These are phyloP conservation scores for Grigorovia humatica DNA, from an alignment of 805 yeast genomes.

Conservation along the genomic window DNA sequence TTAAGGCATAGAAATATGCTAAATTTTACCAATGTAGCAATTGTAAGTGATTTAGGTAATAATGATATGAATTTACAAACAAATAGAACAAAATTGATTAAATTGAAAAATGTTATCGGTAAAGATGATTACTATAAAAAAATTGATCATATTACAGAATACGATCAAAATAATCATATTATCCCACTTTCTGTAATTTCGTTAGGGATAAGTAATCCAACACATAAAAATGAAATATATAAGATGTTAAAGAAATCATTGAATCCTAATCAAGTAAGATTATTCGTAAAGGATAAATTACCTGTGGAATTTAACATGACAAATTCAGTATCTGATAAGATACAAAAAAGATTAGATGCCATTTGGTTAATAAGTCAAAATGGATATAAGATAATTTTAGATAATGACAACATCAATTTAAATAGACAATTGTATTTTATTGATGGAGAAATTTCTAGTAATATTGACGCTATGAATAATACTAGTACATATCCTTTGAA, in stretches of 20 bases:
- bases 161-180: conserved; percentile 14
- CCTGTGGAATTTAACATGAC: not conserved
- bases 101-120: not conserved
- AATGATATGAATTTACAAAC: conserved; percentile 55
- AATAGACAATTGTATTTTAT: not conserved
- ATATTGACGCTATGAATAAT: not conserved
- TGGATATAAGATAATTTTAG: not conserved
- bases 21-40: conserved; percentile 58
- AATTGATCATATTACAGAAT: conserved; percentile 16
- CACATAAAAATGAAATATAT: not conserved
- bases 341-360: not conserved
- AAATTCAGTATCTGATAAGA: not conserved
- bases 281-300: conserved; percentile 1
- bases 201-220: not conserved
- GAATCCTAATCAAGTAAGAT: not conserved
- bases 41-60: conserved; percentile 85
- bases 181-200: not conserved
- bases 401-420: not conserved
- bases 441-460: not conserved
- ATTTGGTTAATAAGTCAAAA: conserved; percentile 2
- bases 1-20: conserved; percentile 46
- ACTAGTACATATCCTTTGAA: not conserved
- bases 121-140: not conserved
- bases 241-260: not conserved
- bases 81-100: not conserved